phyloP scores from a whole-genome alignment of 495 filamentous ascomycete species.

The Gamarada debralockiae region DNA sequence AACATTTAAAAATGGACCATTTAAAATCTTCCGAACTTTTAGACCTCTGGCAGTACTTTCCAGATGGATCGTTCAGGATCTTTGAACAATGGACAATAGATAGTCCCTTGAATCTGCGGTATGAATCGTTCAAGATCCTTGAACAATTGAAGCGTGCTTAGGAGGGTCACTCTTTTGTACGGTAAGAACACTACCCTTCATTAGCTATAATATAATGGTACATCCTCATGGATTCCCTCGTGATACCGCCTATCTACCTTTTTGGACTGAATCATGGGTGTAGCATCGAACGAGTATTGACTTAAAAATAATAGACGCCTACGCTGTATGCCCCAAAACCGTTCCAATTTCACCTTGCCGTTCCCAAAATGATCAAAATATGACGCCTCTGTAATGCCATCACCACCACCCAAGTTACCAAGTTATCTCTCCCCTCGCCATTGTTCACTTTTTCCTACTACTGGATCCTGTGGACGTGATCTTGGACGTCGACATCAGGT shows the following conservation, averaged over 20 bases:
- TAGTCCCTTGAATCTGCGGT: too few relatives aligned
- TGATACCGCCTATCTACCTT: neutral
- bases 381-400: slow-evolving; percentile 11
- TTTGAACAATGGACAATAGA: too few relatives aligned
- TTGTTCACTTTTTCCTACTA: slow-evolving; percentile 43
- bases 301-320: slow-evolving; percentile 17
- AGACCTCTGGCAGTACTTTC: too few relatives aligned
- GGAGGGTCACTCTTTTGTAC: too few relatives aligned
- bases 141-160: too few relatives aligned
- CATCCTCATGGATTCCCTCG: too few relatives aligned
- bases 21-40: too few relatives aligned
- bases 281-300: slow-evolving; percentile 20
- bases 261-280: neutral
- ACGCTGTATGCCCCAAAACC: slow-evolving; percentile 21
- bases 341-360: neutral
- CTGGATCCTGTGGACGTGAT: slow-evolving; percentile 56
- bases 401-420: neutral
- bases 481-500: slow-evolving; percentile 77
- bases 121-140: too few relatives aligned
- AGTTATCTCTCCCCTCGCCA: neutral
- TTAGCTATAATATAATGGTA: too few relatives aligned
- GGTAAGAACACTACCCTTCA: too few relatives aligned
- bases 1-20: too few relatives aligned
- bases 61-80: too few relatives aligned
- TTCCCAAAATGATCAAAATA: slow-evolving; percentile 8